These are phyloP conservation scores for Debaryomyces hansenii DNA, from an alignment of 805 yeast genomes.

Conservation along the genomic window DNA sequence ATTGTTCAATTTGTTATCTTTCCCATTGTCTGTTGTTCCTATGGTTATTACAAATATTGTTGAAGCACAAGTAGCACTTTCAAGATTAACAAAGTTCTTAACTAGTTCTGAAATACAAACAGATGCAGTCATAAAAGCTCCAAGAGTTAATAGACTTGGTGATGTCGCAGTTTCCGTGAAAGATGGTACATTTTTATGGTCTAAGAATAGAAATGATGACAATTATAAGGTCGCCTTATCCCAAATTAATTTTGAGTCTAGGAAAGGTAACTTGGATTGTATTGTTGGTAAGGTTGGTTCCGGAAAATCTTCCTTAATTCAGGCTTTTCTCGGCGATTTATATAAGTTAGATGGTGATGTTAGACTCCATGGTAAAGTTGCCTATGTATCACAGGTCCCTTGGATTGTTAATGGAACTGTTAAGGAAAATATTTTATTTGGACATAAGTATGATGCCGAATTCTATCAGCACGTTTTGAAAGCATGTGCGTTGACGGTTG, in stretches of 20 bases:
- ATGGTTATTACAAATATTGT: slow-evolving; percentile 82
- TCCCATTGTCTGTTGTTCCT: slow-evolving; percentile 92
- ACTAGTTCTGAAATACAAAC: slow-evolving; percentile 76
- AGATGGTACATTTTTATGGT: slow-evolving; percentile 76
- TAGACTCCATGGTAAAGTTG: slow-evolving; percentile 70
- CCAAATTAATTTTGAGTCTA: slow-evolving; percentile 60
- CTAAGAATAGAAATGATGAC: slow-evolving; percentile 59
- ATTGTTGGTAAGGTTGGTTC: slow-evolving; percentile 88
- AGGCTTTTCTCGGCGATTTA: slow-evolving; percentile 79
- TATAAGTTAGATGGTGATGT: slow-evolving; percentile 75
- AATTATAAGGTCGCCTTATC: slow-evolving; percentile 64
- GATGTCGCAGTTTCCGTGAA: slow-evolving; percentile 65
- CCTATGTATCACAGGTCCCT: slow-evolving; percentile 90
- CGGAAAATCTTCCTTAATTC: slow-evolving; percentile 83
- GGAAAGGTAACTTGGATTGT: slow-evolving; percentile 78
- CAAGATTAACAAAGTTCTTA: slow-evolving; percentile 73
- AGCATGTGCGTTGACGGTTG: slow-evolving; percentile 86
- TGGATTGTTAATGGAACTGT: slow-evolving; percentile 98
- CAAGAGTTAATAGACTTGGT: slow-evolving; percentile 53
- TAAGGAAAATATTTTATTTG: slow-evolving; percentile 87
- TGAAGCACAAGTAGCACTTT: slow-evolving; percentile 83
- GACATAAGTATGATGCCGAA: slow-evolving; percentile 76
- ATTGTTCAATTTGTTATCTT: slow-evolving; percentile 80
- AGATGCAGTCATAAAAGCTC: slow-evolving; percentile 64
- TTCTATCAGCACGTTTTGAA: slow-evolving; percentile 79